Evolutionary conservation across 257 asterid species (phyloP).

Genomic region (Forsythia viridissima): DNA sequence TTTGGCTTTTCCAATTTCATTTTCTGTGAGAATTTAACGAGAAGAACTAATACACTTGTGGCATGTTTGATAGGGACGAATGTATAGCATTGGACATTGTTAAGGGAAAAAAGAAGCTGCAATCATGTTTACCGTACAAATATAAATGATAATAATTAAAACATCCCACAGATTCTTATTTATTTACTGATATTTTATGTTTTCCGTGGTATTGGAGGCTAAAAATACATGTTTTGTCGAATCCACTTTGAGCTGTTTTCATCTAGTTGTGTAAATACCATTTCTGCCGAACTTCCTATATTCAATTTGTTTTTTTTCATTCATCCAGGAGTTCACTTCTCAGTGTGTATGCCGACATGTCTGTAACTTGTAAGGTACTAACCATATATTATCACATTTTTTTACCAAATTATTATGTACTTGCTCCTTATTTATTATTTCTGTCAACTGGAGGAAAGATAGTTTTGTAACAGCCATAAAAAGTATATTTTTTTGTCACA

Average conservation of each 20-base stretch:
- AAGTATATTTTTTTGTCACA: neutral
- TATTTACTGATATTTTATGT: neutral
- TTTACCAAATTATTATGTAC: neutral
- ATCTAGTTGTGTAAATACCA: neutral
- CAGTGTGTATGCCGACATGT: slow-evolving; percentile 99
- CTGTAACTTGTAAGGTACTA: slow-evolving; percentile 94
- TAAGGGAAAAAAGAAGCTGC: neutral
- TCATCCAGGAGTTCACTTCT: slow-evolving; percentile 89
- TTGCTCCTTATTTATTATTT: neutral
- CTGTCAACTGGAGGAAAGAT: neutral
- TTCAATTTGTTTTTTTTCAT: slow-evolving; percentile 9
- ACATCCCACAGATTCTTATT: neutral
- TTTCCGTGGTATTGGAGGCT: neutral
- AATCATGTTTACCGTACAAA: neutral
- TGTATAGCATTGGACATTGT: neutral
- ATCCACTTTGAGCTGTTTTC: neutral
- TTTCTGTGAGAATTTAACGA: neutral
- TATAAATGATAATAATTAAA: neutral
- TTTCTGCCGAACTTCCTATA: neutral
- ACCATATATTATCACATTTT: neutral
- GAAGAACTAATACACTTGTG: neutral
- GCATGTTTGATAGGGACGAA: neutral
- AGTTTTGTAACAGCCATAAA: neutral
- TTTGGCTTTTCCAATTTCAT: neutral
- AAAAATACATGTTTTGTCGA: neutral